Evolutionary conservation across 1,284 basidiomycete species (phyloP).

Genomic region (Anthracocystis walkeri): DNA sequence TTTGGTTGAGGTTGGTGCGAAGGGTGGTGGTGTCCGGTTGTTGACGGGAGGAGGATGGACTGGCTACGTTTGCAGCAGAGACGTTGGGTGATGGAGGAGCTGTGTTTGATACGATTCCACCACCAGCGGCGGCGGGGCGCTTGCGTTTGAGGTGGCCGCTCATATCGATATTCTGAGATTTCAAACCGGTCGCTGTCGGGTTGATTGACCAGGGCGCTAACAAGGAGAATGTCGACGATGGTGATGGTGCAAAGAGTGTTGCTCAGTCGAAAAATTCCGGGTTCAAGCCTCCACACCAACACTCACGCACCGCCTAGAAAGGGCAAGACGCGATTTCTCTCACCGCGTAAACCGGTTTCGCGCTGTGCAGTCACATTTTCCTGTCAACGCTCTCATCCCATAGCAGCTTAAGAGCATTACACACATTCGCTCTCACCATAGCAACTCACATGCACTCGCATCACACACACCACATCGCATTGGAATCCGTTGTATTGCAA

Average conservation of each 20-base stretch:
- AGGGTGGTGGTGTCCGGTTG: neutral
- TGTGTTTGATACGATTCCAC: neutral
- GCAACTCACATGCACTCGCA: neutral
- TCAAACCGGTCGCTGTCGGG: too few relatives aligned
- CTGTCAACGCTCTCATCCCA: neutral
- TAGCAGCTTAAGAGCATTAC: neutral
- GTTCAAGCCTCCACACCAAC: conserved; percentile 33
- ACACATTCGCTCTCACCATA: neutral
- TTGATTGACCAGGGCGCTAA: neutral
- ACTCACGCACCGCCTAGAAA: neutral
- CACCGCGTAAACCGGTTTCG: neutral
- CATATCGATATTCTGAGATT: conserved; percentile 2
- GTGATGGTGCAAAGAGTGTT: neutral
- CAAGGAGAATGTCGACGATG: neutral
- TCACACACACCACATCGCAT: neutral
- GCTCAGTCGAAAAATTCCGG: neutral
- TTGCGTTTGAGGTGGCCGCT: conserved; percentile 17
- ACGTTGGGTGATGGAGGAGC: neutral
- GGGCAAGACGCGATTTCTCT: neutral
- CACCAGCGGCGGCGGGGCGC: neutral
- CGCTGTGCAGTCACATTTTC: neutral
- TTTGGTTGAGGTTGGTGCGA: neutral
- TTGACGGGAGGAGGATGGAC: neutral
- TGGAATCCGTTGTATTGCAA: neutral
- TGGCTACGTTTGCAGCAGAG: too few relatives aligned